Evolutionary conservation across 2,329 filamentous ascomycete species (phyloP).

Genomic region (Apiospora hydei): DNA sequence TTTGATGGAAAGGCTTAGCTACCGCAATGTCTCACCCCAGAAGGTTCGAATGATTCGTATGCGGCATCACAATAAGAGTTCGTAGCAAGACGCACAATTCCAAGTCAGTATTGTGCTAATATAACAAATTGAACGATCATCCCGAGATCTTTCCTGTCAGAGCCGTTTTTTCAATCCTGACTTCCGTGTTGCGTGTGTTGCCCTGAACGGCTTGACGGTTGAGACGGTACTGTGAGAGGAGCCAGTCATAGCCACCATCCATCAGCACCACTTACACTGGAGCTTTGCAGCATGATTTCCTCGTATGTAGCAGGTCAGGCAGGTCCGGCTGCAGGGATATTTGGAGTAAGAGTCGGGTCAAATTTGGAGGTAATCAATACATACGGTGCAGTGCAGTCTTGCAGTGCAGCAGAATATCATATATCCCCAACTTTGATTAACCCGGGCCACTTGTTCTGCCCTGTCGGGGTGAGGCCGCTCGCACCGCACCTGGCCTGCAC

Average conservation of each 20-base stretch:
- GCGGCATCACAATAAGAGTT: background rate
- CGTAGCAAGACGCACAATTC: background rate
- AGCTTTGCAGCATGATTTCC: slow-evolving; percentile 1
- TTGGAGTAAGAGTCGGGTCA: slow-evolving; percentile 11
- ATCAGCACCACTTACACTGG: slow-evolving; percentile 12
- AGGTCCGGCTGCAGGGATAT: background rate
- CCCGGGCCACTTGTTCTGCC: background rate
- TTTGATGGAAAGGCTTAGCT: slow-evolving; percentile 17
- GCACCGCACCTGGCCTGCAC: background rate
- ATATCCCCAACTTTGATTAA: slow-evolving; percentile 7
- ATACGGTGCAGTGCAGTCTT: background rate
- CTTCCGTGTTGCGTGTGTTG: slow-evolving; percentile 11
- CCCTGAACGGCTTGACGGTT: slow-evolving; percentile 8
- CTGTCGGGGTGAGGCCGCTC: background rate
- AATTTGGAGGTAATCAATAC: slow-evolving; percentile 14
- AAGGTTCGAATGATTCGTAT: background rate
- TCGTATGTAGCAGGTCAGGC: background rate
- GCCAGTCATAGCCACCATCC: slow-evolving; percentile 7
- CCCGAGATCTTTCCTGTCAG: background rate
- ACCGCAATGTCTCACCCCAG: background rate
- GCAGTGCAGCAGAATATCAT: background rate
- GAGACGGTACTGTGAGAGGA: background rate
- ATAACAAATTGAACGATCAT: background rate
- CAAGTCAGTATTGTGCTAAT: background rate
- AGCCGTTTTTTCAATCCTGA: background rate